phyloP scores from a whole-genome alignment of 306 rosid species.

The Cyclanthera cordifolia region DNA sequence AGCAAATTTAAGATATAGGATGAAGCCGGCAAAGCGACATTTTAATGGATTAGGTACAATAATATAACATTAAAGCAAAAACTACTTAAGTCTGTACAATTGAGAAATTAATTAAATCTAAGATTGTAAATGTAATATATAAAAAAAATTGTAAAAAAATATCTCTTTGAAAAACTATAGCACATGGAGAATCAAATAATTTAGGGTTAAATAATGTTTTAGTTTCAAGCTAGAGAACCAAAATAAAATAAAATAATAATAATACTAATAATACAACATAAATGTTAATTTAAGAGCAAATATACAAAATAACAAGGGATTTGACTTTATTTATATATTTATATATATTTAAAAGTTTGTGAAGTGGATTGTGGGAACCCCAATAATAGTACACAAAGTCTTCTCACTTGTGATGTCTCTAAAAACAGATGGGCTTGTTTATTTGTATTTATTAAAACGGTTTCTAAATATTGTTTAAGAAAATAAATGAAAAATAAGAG shows the following conservation, averaged over 20 bases:
- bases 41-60: not conserved
- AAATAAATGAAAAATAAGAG: not conserved
- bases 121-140: too few species aligned
- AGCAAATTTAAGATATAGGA: too few species aligned
- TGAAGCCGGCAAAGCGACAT: too few species aligned
- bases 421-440: not conserved
- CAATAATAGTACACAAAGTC: slow-evolving; percentile 9
- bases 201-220: not conserved
- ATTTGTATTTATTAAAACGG: too few species aligned
- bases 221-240: not conserved
- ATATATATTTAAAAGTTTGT: not conserved
- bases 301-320: not conserved
- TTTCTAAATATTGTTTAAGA: not conserved
- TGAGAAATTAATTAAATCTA: not conserved
- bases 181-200: slow-evolving; percentile 12
- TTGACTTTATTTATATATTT: not conserved
- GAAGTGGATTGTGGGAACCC: slow-evolving; percentile 2
- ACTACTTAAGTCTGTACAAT: not conserved
- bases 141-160: too few species aligned
- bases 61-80: not conserved
- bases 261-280: not conserved
- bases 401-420: slow-evolving; percentile 6
- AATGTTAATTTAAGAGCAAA: not conserved
- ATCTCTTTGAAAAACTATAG: not conserved
- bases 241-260: not conserved